Percentiles rank a stretch among this genome's conserved stretches.
These are phyloP conservation scores for Curvularia lunata DNA, from an alignment of 2,329 filamentous ascomycete genomes.

Conservation along the genomic window DNA sequence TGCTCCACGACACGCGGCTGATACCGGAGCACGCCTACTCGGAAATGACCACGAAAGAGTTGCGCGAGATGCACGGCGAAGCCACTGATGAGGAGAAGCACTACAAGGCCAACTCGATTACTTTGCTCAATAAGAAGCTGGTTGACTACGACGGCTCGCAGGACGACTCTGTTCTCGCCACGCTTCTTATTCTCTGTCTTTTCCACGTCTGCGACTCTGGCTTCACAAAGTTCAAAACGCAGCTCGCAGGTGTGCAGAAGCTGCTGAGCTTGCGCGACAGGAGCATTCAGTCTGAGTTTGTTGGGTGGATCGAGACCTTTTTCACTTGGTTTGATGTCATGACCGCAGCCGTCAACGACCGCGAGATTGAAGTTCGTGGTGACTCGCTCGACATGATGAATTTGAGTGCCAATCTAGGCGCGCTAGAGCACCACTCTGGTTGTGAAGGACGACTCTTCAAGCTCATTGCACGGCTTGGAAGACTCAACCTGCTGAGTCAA, in stretches of 20 bases:
- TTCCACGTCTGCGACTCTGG: slow-evolving; percentile 95
- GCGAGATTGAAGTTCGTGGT: slow-evolving; percentile 78
- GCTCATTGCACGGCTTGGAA: slow-evolving; percentile 80
- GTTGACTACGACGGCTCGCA: slow-evolving; percentile 76
- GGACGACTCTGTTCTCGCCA: slow-evolving; percentile 86
- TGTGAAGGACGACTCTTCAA: slow-evolving; percentile 89
- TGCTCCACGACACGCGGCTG: slow-evolving; percentile 38
- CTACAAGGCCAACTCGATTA: slow-evolving; percentile 83
- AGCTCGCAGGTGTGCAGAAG: slow-evolving; percentile 92
- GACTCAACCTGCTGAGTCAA: slow-evolving; percentile 84
- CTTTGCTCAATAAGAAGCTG: slow-evolving; percentile 82
- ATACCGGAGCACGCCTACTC: slow-evolving; percentile 49
- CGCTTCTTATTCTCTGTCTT: slow-evolving; percentile 84
- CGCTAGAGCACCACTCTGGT: slow-evolving; percentile 83
- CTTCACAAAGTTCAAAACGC: slow-evolving; percentile 89
- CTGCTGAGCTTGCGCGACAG: slow-evolving; percentile 78
- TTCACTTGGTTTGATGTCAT: slow-evolving; percentile 96
- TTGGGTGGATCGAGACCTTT: slow-evolving; percentile 88
- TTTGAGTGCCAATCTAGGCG: slow-evolving; percentile 70
- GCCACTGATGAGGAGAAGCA: slow-evolving; percentile 78
- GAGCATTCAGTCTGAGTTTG: slow-evolving; percentile 66
- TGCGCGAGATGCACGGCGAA: slow-evolving; percentile 56
- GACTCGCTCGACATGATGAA: slow-evolving; percentile 68
- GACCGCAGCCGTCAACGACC: slow-evolving; percentile 88
- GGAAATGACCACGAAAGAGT: slow-evolving; percentile 45